These are phyloP conservation scores for Purpureocillium takamizusanense DNA, from an alignment of 2,329 filamentous ascomycete genomes.

Conservation along the genomic window DNA sequence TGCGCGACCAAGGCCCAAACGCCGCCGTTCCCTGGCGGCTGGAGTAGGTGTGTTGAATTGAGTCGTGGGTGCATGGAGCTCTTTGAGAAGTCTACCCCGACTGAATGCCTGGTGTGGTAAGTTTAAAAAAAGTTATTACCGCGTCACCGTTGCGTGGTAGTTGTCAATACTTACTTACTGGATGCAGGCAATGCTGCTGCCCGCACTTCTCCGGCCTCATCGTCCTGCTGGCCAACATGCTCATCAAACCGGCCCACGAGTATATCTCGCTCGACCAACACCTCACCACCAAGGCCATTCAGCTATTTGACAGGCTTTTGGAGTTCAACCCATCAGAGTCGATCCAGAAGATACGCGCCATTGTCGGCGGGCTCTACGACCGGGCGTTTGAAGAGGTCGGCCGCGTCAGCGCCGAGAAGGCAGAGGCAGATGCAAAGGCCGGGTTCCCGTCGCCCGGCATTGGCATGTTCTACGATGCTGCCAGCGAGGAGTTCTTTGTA, in stretches of 20 bases:
- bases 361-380: conserved; percentile 2
- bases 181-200: conserved; percentile 17
- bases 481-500: too few relatives aligned
- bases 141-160: too few relatives aligned
- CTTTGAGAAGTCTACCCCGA: conserved; percentile 17
- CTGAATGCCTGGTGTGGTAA: conserved; percentile 24
- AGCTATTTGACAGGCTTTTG: conserved; percentile 15
- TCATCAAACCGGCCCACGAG: conserved; percentile 16
- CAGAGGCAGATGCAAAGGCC: background rate
- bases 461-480: too few relatives aligned
- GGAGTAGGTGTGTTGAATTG: conserved; percentile 21
- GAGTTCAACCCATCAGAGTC: conserved; percentile 1
- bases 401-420: background rate
- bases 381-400: background rate
- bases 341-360: background rate
- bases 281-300: conserved; percentile 16
- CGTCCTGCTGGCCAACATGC: conserved; percentile 22
- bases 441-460: too few relatives aligned
- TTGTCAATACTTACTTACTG: too few relatives aligned
- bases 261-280: conserved; percentile 16
- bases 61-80: conserved; percentile 24
- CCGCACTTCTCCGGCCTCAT: conserved; percentile 23
- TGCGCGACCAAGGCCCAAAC: conserved; percentile 4
- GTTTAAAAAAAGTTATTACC: background rate
- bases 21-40: conserved; percentile 17